These are phyloP conservation scores for Phytophthora colocasiae DNA, from an alignment of 352 stramenopile species.

Conservation along the genomic window DNA sequence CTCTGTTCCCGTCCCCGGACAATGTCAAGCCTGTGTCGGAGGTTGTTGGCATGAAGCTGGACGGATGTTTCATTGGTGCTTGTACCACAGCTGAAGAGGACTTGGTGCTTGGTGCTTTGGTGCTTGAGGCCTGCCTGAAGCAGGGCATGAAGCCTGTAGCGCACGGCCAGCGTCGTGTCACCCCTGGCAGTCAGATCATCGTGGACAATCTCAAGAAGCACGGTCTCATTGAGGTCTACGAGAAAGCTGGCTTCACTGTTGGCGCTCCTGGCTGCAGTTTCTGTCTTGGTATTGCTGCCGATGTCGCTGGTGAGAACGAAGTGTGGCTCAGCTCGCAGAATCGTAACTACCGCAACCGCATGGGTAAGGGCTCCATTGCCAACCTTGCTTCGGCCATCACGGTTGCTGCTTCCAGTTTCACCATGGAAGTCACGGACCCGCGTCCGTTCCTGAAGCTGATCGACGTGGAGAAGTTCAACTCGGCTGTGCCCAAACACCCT, in stretches of 20 bases:
- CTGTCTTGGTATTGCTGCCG: conserved; percentile 84
- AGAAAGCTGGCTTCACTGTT: conserved; percentile 81
- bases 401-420: conserved; percentile 85
- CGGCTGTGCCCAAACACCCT: conserved; percentile 60
- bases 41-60: conserved; percentile 75
- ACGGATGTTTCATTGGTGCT: conserved; percentile 88
- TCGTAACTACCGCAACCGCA: conserved; percentile 90
- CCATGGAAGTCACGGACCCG: conserved; percentile 82
- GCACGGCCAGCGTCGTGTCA: conserved; percentile 77
- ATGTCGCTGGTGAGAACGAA: conserved; percentile 82
- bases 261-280: conserved; percentile 83
- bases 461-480: conserved; percentile 51
- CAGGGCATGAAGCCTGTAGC: conserved; percentile 65
- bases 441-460: conserved; percentile 79
- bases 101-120: conserved; percentile 77
- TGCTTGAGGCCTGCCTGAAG: conserved; percentile 81
- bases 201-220: conserved; percentile 84
- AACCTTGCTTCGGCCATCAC: conserved; percentile 85
- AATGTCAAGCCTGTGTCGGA: conserved; percentile 79
- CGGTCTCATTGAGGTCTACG: conserved; percentile 79
- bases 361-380: conserved; percentile 83
- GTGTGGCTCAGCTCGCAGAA: conserved; percentile 88
- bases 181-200: conserved; percentile 80
- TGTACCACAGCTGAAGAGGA: conserved; percentile 88
- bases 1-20: conserved; percentile 82